Percentiles rank a stretch among this genome's conserved stretches.
Conservation (phyloP, 2,329 filamentous ascomycete species). For the Calonectria henricotiae region DNA sequence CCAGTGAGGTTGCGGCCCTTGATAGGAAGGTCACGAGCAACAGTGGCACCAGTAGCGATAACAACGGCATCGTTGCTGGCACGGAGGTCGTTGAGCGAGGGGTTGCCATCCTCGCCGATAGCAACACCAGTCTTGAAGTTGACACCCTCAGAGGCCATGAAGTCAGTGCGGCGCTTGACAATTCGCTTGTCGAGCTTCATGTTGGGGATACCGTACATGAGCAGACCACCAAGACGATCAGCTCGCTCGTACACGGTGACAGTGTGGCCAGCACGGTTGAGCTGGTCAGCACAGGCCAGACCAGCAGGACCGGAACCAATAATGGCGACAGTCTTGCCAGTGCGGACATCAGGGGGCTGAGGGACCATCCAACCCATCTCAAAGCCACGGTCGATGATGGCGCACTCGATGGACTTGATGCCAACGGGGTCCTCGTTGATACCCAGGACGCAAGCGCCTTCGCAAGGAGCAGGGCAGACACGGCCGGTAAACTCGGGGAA, state of each 20-base stretch:
- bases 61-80: slow-evolving; percentile 86
- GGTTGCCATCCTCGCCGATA: slow-evolving; percentile 80
- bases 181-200: slow-evolving; percentile 99
- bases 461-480: slow-evolving; percentile 96
- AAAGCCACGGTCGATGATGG: slow-evolving; percentile 97
- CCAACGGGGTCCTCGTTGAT: slow-evolving; percentile 98
- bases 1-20: slow-evolving; percentile 90
- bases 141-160: slow-evolving; percentile 93
- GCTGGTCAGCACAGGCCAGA: slow-evolving; percentile 91
- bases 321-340: slow-evolving; percentile 89
- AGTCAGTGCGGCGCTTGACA: slow-evolving; percentile 94
- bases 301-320: slow-evolving; percentile 95
- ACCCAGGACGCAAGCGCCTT: slow-evolving; percentile 94
- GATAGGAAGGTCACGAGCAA: slow-evolving; percentile 93
- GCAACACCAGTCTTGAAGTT: slow-evolving; percentile 84
- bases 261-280: slow-evolving; percentile 91
- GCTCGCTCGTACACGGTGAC: slow-evolving; percentile 95
- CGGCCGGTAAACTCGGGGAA: slow-evolving; percentile 98
- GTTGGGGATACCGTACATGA: slow-evolving; percentile 99
- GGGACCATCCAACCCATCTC: slow-evolving; percentile 99
- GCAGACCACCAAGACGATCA: slow-evolving; percentile 89
- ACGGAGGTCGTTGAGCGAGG: slow-evolving; percentile 80
- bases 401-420: slow-evolving; percentile 98
- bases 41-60: slow-evolving; percentile 92
- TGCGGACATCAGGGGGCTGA: slow-evolving; percentile 82